Evolutionary conservation across 306 rosid species (phyloP).

Genomic region (Cicer pinnatifidum): DNA sequence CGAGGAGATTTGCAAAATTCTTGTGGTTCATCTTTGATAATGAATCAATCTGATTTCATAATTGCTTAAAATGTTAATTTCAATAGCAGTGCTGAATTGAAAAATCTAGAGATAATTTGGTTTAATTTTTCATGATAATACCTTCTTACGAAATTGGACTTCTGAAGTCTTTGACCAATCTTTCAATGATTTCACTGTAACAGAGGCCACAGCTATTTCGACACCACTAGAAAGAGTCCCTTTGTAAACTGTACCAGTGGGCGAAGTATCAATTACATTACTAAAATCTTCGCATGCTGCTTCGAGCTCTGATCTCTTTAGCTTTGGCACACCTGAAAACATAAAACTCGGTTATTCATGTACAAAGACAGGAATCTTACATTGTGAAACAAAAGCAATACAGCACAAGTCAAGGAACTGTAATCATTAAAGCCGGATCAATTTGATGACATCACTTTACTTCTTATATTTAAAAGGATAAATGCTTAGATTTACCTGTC

Average conservation of each 20-base stretch:
- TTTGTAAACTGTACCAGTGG: slow-evolving; percentile 83
- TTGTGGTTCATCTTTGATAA: slow-evolving; percentile 92
- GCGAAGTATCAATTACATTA: slow-evolving; percentile 77
- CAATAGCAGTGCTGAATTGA: slow-evolving; percentile 9
- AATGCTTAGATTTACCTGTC: slow-evolving; percentile 61
- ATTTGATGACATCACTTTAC: slow-evolving; percentile 35
- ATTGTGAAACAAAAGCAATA: slow-evolving; percentile 5
- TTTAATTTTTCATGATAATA: slow-evolving; percentile 39
- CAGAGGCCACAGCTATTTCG: slow-evolving; percentile 85
- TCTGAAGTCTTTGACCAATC: slow-evolving; percentile 75
- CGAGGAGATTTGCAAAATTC: slow-evolving; percentile 89
- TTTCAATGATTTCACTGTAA: slow-evolving; percentile 56
- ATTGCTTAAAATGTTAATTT: slow-evolving; percentile 43
- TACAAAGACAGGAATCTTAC: slow-evolving; percentile 20
- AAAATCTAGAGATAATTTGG: slow-evolving; percentile 22
- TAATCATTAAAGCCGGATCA: slow-evolving; percentile 28
- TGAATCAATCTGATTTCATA: slow-evolving; percentile 65
- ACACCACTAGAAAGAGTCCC: slow-evolving; percentile 97
- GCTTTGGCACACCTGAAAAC: slow-evolving; percentile 84
- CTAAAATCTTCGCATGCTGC: slow-evolving; percentile 98
- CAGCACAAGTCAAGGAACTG: slow-evolving; percentile 16
- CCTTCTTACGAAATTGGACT: slow-evolving; percentile 85
- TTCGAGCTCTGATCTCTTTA: slow-evolving; percentile 86
- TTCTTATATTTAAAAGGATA: slow-evolving; percentile 28
- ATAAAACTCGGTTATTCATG: slow-evolving; percentile 39